A percentile compares a stretch with the other conserved stretches of the same genome.
phyloP scores from a whole-genome alignment of 306 rosid genomes.

The Morella rubra region DNA sequence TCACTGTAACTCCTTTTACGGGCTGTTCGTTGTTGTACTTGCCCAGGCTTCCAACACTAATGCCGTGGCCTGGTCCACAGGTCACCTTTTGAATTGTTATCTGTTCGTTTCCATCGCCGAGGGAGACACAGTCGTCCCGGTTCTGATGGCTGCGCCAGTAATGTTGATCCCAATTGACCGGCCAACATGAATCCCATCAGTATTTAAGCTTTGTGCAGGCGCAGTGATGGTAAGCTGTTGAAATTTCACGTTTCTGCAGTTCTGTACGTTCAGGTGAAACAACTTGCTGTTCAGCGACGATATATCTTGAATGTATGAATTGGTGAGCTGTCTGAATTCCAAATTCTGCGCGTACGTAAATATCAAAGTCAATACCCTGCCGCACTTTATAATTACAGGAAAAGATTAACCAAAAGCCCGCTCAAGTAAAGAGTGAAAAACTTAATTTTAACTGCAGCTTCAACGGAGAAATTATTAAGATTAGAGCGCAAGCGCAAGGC shows the following conservation, averaged over 20 bases:
- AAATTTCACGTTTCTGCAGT: constrained; percentile 16
- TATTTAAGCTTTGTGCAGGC: constrained; percentile 22
- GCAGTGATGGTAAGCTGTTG: constrained; percentile 17
- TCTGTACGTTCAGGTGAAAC: constrained; percentile 18
- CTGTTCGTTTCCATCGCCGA: constrained; percentile 31
- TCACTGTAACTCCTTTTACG: constrained; percentile 8
- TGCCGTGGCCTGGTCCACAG: constrained; percentile 31
- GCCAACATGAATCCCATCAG: constrained; percentile 33
- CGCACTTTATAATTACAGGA: too few relatives aligned
- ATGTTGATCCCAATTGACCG: constrained; percentile 14
- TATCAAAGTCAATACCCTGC: background rate
- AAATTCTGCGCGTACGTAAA: constrained; percentile 3
- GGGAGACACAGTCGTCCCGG: constrained; percentile 32
- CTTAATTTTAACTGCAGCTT: too few relatives aligned
- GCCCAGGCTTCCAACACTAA: constrained; percentile 29
- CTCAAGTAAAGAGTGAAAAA: too few relatives aligned
- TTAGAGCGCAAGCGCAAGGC: too few relatives aligned
- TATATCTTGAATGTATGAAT: constrained; percentile 10
- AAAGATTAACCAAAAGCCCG: too few relatives aligned
- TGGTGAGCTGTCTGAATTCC: background rate
- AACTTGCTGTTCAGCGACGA: constrained; percentile 19
- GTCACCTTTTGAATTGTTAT: constrained; percentile 9
- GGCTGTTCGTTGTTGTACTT: constrained; percentile 28
- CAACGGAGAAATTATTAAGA: too few relatives aligned
- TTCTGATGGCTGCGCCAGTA: constrained; percentile 4